Evolutionary conservation across 179 eudicot genomes (phyloP).

Genomic region (Silene coronaria): DNA sequence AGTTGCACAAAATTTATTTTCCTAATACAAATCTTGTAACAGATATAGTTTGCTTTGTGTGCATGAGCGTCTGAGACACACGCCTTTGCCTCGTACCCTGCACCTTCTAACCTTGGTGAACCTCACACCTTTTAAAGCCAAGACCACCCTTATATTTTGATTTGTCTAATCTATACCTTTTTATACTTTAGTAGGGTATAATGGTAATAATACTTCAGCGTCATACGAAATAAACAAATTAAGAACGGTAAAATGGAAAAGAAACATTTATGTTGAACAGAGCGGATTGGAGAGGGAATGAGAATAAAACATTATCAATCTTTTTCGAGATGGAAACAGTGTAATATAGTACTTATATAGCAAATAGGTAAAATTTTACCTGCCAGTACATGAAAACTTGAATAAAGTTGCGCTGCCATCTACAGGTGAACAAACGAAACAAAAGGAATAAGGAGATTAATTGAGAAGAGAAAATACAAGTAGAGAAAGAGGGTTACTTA

Average conservation of each 20-base stretch:
- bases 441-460: neutral
- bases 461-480: slow-evolving; percentile 5
- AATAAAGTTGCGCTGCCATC: slow-evolving; percentile 94
- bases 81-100: neutral
- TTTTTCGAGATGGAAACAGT: neutral
- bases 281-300: neutral
- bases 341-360: neutral
- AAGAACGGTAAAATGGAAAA: neutral
- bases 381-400: slow-evolving; percentile 97
- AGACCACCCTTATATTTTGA: neutral
- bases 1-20: neutral
- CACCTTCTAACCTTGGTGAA: neutral
- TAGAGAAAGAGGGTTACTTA: slow-evolving; percentile 34
- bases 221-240: neutral
- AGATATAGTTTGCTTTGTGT: neutral
- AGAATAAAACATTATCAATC: neutral
- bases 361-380: slow-evolving; percentile 32
- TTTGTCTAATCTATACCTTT: neutral
- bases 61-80: neutral
- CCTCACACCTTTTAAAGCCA: neutral
- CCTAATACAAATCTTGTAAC: no score
- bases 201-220: neutral
- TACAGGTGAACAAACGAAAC: slow-evolving; percentile 28
- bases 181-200: neutral
- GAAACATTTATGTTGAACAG: neutral